These are phyloP conservation scores for Aciculoconidium aculeatum DNA, from an alignment of 805 yeast species.

Conservation along the genomic window DNA sequence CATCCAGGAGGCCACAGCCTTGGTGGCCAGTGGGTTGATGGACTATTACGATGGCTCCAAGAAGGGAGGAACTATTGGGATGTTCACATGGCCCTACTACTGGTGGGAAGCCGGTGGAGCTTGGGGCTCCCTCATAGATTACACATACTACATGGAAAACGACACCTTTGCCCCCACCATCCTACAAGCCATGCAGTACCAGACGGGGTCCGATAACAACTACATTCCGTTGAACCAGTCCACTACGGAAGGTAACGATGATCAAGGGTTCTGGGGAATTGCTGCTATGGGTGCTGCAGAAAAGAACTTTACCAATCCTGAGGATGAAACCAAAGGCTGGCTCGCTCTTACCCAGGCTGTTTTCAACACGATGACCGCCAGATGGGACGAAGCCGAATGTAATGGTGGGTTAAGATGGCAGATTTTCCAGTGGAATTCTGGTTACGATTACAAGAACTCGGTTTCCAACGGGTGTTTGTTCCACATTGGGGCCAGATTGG, in stretches of 20 bases:
- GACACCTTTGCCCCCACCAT: constrained; percentile 56
- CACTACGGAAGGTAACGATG: constrained; percentile 95
- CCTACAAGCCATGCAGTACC: constrained; percentile 60
- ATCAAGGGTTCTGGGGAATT: constrained; percentile 96
- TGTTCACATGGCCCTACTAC: constrained; percentile 86
- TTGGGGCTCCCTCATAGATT: constrained; percentile 82
- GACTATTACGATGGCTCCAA: constrained; percentile 71
- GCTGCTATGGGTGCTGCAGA: constrained; percentile 92
- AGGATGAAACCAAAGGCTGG: constrained; percentile 31
- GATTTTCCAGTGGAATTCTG: constrained; percentile 44
- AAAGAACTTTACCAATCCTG: constrained; percentile 63
- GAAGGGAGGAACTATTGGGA: constrained; percentile 76
- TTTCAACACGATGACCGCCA: constrained; percentile 39
- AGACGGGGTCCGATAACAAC: constrained; percentile 60
- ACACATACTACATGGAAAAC: constrained; percentile 65
- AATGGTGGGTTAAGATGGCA: constrained; percentile 45
- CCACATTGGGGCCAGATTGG: constrained; percentile 40
- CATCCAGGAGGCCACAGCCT: constrained; percentile 50
- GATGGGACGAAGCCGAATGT: constrained; percentile 36
- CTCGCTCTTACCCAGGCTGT: constrained; percentile 37
- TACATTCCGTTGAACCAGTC: constrained; percentile 86
- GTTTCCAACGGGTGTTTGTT: constrained; percentile 41
- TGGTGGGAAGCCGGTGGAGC: constrained; percentile 99
- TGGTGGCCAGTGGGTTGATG: constrained; percentile 65
- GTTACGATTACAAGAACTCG: constrained; percentile 41